phyloP scores from a whole-genome alignment of 495 filamentous ascomycete genomes.

The Penicillium cataractarum region DNA sequence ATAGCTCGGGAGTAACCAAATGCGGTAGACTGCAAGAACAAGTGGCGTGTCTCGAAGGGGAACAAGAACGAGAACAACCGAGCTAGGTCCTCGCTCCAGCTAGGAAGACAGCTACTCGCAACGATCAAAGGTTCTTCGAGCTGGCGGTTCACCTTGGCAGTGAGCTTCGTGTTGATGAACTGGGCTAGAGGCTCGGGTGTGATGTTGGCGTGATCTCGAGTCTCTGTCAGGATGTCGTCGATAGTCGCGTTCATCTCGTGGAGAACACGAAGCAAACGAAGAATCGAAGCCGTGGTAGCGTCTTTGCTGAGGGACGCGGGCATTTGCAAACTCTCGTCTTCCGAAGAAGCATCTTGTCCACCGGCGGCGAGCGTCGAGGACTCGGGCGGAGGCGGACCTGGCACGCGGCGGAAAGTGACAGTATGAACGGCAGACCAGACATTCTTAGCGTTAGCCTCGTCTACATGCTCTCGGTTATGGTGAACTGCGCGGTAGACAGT shows the following conservation, averaged over 20 bases:
- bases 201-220: slow-evolving; percentile 68
- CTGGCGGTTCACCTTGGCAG: slow-evolving; percentile 97
- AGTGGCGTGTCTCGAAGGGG: slow-evolving; percentile 95
- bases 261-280: slow-evolving; percentile 86
- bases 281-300: slow-evolving; percentile 80
- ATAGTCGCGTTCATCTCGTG: slow-evolving; percentile 94
- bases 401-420: slow-evolving; percentile 86
- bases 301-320: slow-evolving; percentile 86
- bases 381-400: slow-evolving; percentile 86
- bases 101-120: slow-evolving; percentile 93
- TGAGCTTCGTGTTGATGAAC: slow-evolving; percentile 98
- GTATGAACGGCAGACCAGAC: slow-evolving; percentile 90
- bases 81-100: slow-evolving; percentile 97
- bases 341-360: slow-evolving; percentile 49
- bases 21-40: slow-evolving; percentile 97
- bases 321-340: slow-evolving; percentile 56
- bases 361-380: slow-evolving; percentile 63
- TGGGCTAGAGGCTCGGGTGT: slow-evolving; percentile 88
- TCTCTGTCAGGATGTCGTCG: slow-evolving; percentile 93
- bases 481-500: slow-evolving; percentile 97
- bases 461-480: slow-evolving; percentile 63
- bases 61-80: slow-evolving; percentile 98
- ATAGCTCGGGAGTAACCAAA: slow-evolving; percentile 98
- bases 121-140: slow-evolving; percentile 98
- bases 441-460: slow-evolving; percentile 70